Conservation (phyloP, 2,329 filamentous ascomycete genomes). For the Pseudogymnoascus sp. region DNA sequence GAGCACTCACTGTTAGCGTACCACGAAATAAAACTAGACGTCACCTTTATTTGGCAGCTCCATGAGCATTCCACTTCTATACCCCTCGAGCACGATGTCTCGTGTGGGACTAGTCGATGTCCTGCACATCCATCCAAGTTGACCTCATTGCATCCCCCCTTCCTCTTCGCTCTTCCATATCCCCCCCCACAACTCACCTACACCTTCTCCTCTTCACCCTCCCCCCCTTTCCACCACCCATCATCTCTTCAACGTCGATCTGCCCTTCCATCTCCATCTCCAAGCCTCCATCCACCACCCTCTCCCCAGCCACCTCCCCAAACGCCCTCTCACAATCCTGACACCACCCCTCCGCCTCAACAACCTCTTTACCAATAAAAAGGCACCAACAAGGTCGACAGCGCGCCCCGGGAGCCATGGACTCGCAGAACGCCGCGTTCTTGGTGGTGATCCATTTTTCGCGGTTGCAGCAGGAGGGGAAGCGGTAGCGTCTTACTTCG, state of each 20-base stretch:
- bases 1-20: neutral
- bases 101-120: neutral
- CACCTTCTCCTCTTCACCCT: neutral
- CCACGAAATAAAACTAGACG: neutral
- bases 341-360: neutral
- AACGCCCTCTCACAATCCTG: neutral
- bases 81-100: neutral
- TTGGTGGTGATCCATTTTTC: constrained; percentile 4
- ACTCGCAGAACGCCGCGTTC: neutral
- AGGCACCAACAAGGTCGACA: neutral
- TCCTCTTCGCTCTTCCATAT: neutral
- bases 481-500: neutral
- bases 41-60: neutral
- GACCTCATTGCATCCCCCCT: neutral
- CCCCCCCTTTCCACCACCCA: neutral
- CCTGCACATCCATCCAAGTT: neutral
- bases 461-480: constrained; percentile 6
- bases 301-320: neutral
- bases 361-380: neutral
- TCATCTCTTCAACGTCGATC: neutral
- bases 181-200: neutral
- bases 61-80: neutral
- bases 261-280: neutral
- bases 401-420: neutral
- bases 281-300: neutral